Conservation (phyloP, 108 stramenopile genomes). For the Fragilaria crotonensis region DNA sequence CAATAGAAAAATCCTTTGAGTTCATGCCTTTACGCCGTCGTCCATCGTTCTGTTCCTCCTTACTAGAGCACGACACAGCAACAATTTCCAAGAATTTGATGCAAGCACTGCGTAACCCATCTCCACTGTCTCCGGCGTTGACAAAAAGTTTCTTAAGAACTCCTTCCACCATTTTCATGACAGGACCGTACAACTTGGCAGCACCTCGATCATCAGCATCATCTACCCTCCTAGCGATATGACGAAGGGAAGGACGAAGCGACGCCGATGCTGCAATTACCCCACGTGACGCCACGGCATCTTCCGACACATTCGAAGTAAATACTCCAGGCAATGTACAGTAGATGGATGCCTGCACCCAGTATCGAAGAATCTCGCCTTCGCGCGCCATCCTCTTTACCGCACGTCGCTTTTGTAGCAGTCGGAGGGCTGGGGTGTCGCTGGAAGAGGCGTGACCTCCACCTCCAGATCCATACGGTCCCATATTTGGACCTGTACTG, state of each 20-base stretch:
- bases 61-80: conserved; percentile 69
- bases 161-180: conserved; percentile 81
- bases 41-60: conserved; percentile 44
- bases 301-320: conserved; percentile 50
- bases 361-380: conserved; percentile 66
- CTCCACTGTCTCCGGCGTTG: conserved; percentile 17
- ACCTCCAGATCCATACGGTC: conserved; percentile 47
- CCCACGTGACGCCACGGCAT: conserved; percentile 50
- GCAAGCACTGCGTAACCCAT: conserved; percentile 67
- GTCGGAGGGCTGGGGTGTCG: conserved; percentile 16
- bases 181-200: conserved; percentile 62
- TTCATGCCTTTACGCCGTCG: conserved; percentile 32
- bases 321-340: conserved; percentile 63
- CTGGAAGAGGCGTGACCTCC: conserved; percentile 1
- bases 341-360: conserved; percentile 66
- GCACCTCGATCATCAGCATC: conserved; percentile 79
- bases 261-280: conserved; percentile 68
- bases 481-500: conserved; percentile 14
- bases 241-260: conserved; percentile 61
- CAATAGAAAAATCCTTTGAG: conserved; percentile 73
- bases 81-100: conserved; percentile 89
- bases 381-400: conserved; percentile 35
- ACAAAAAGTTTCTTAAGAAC: conserved; percentile 59
- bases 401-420: conserved; percentile 41
- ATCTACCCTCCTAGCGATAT: conserved; percentile 65